Conservation (phyloP, 129 eudicot species). For the Lonicera japonica region DNA sequence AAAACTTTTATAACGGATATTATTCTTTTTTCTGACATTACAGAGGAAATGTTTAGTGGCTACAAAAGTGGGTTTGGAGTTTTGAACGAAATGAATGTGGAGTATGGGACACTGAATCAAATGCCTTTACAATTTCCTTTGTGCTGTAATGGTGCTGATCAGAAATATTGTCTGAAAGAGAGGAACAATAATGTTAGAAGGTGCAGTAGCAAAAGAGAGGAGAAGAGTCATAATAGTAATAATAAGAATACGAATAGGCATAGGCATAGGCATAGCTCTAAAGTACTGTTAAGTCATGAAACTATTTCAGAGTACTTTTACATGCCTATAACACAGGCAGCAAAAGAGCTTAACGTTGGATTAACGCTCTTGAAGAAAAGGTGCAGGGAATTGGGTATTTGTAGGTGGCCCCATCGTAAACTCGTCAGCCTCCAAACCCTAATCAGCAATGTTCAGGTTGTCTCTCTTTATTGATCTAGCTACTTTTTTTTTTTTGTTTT, state of each 20-base stretch:
- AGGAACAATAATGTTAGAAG: too few species aligned
- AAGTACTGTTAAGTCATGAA: constrained; percentile 41
- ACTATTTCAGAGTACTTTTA: constrained; percentile 57
- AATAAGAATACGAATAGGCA: neutral
- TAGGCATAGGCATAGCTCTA: too few species aligned
- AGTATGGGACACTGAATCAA: neutral
- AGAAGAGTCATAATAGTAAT: constrained; percentile 1
- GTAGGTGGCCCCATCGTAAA: constrained; percentile 92
- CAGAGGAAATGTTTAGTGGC: too few species aligned
- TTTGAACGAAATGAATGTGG: constrained; percentile 1
- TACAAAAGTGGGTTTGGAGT: neutral
- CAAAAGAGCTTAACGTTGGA: constrained; percentile 80
- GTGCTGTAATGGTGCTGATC: neutral
- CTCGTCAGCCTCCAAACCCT: constrained; percentile 79
- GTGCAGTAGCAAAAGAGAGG: neutral
- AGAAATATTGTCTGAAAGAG: neutral
- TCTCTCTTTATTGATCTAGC: neutral
- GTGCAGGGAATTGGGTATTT: constrained; percentile 74
- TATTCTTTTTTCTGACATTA: neutral
- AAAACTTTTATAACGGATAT: too few species aligned
- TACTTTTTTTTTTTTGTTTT: too few species aligned
- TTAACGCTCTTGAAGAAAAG: constrained; percentile 75
- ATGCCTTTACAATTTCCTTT: too few species aligned
- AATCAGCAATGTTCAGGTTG: constrained; percentile 77
- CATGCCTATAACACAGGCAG: constrained; percentile 88